phyloP scores from a whole-genome alignment of 2,329 filamentous ascomycete genomes.

The Fonsecaea pedrosoi region DNA sequence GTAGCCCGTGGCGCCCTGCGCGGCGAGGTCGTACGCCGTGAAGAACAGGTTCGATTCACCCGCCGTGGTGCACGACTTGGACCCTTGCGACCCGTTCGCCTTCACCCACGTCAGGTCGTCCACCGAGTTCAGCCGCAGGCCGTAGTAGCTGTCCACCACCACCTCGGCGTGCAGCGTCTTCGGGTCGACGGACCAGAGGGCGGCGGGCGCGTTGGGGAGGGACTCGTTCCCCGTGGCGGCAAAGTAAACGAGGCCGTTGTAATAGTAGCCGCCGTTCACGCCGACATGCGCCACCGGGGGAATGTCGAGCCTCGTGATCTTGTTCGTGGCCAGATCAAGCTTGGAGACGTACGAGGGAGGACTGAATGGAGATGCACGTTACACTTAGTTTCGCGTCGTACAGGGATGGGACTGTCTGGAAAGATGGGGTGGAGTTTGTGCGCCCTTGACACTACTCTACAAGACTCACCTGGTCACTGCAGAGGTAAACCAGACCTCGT shows the following conservation, averaged over 20 bases:
- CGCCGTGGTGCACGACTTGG: neutral
- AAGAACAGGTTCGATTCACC: slow-evolving; percentile 9
- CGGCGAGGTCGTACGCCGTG: slow-evolving; percentile 2
- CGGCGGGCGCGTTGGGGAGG: neutral
- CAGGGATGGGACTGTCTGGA: too few species aligned
- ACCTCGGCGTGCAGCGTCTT: neutral
- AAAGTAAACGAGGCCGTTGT: slow-evolving; percentile 15
- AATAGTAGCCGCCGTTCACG: slow-evolving; percentile 10
- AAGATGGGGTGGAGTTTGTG: too few species aligned
- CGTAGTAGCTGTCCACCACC: slow-evolving; percentile 20
- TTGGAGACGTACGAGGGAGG: slow-evolving; percentile 3
- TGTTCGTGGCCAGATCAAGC: neutral
- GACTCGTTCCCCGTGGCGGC: neutral
- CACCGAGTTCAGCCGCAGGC: neutral
- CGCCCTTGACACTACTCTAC: too few species aligned
- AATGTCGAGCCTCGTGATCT: neutral
- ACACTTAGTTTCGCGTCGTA: too few species aligned
- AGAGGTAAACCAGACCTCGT: slow-evolving; percentile 8
- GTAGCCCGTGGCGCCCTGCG: neutral
- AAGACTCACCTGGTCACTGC: neutral
- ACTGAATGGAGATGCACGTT: too few species aligned
- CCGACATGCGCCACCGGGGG: neutral
- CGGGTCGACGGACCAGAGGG: slow-evolving; percentile 8
- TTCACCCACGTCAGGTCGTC: slow-evolving; percentile 13
- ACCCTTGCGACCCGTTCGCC: too few species aligned